These are phyloP conservation scores for Phytophthora chlamydospora DNA, from an alignment of 352 stramenopile species.

Conservation along the genomic window DNA sequence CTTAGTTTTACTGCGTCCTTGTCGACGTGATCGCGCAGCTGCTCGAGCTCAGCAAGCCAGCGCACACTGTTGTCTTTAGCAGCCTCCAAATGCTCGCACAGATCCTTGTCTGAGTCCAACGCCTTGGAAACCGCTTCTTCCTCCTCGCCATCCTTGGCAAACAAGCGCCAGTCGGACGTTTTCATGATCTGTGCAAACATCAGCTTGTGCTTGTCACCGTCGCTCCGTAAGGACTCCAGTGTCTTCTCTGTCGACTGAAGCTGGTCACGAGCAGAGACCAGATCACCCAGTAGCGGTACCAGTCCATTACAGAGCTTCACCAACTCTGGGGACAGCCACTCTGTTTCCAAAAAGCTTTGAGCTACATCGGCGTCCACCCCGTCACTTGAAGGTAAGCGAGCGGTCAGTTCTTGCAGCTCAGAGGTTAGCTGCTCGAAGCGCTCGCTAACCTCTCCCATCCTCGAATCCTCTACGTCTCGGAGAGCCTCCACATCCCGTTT, in stretches of 20 bases:
- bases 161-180: constrained; percentile 30
- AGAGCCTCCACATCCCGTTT: constrained; percentile 24
- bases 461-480: constrained; percentile 18
- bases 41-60: constrained; percentile 33
- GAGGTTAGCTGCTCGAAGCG: constrained; percentile 14
- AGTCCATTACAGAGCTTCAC: constrained; percentile 19
- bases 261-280: constrained; percentile 23
- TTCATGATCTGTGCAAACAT: constrained; percentile 28
- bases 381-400: constrained; percentile 2
- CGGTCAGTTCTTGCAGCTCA: constrained; percentile 21
- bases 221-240: constrained; percentile 12
- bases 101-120: constrained; percentile 11
- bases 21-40: constrained; percentile 16
- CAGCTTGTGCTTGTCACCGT: constrained; percentile 17
- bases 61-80: constrained; percentile 19
- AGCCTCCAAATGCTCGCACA: constrained; percentile 16
- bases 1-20: constrained; percentile 15
- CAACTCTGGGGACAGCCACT: constrained; percentile 29
- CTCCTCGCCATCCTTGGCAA: constrained; percentile 25
- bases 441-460: constrained; percentile 13
- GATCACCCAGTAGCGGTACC: constrained; percentile 8
- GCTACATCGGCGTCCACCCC: constrained; percentile 6
- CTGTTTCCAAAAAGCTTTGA: constrained; percentile 4
- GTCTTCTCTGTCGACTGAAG: constrained; percentile 17
- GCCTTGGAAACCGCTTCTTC: constrained; percentile 1